Evolutionary conservation across 2,329 filamentous ascomycete genomes (phyloP), one percentile per base, ranked within the genome.

Genomic region (Mycogone perniciosa): DNA sequence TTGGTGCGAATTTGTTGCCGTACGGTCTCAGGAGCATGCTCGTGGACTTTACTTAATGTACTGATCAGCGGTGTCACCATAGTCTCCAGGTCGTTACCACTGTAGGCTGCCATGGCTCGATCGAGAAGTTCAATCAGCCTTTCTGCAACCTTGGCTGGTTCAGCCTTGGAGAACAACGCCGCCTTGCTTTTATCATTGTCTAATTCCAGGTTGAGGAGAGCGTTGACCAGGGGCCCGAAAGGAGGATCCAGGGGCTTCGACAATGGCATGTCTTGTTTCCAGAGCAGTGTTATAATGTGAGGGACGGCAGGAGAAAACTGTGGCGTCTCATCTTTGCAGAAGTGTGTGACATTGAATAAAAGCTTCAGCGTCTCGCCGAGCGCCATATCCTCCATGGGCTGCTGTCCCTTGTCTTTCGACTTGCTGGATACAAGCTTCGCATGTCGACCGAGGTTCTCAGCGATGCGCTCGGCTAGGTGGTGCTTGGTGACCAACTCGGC

Each of bases 351-450:
- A 67, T 96, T 96, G 75, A 95, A 97, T 46, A 95, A 71, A 38
- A 97, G 76, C 63, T 95, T 96, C 45, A 93, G 72, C 0, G 87
- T 92, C 67, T 97, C 92, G 7, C 76, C 77, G 35, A 97, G 75
- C 0, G 91, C 89, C 81, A 92, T 82, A 52, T 86, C 82, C 56
- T 86, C 82, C 77, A 91, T 87, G 0, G 80, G 77, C 39, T 80
- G 71, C 9, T 57, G 57, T 8, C 39, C 35, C 6, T 60, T 63
- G 27, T 63, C 56, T 42, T 67, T 69, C 42, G 61, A 59, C n/a
- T 63, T 61, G 20, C 56, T 53, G 13, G 61, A 56, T 7, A 67
- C 48, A 4, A 68, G 59, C 48, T 76, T 79, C 5, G 80, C 80
- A 69, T 96, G 91, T 4, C 84, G 82, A 38, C 73, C 68, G 34